These are phyloP conservation scores for Cystobasidium slooffiae DNA, from an alignment of 1,284 basidiomycete genomes.

Conservation along the genomic window DNA sequence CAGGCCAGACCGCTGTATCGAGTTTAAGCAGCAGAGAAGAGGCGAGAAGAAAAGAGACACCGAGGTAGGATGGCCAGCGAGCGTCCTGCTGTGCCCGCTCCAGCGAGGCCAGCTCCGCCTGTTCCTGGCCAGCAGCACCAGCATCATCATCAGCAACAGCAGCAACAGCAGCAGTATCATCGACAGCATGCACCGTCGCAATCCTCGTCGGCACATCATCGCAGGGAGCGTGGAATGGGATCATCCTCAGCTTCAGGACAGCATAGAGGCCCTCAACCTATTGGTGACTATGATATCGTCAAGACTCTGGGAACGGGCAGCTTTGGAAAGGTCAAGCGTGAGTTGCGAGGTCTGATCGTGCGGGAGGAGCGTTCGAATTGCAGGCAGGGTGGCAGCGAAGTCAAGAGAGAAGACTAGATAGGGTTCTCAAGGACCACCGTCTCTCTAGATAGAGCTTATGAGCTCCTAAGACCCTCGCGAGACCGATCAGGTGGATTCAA, in stretches of 20 bases:
- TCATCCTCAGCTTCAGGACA: neutral
- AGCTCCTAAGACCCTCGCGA: too few species aligned
- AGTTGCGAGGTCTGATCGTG: constrained; percentile 55
- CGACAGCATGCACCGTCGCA: constrained; percentile 17
- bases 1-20: neutral
- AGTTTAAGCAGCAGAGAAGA: neutral
- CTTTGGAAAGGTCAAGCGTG: constrained; percentile 98
- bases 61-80: neutral
- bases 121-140: constrained; percentile 21
- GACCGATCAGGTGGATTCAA: too few species aligned
- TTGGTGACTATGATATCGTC: constrained; percentile 58
- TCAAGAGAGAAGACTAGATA: too few species aligned
- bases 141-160: constrained; percentile 9
- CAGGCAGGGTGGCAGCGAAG: too few species aligned
- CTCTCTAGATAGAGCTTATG: too few species aligned
- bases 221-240: constrained; percentile 24
- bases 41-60: neutral
- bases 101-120: constrained; percentile 36
- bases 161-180: neutral
- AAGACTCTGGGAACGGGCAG: constrained; percentile 71
- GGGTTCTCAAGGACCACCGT: too few species aligned
- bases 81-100: constrained; percentile 19
- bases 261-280: constrained; percentile 22
- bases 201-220: constrained; percentile 14
- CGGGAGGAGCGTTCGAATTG: neutral